These are phyloP conservation scores for Onygenales sp. DNA, from an alignment of 2,329 filamentous ascomycete genomes.

Conservation along the genomic window DNA sequence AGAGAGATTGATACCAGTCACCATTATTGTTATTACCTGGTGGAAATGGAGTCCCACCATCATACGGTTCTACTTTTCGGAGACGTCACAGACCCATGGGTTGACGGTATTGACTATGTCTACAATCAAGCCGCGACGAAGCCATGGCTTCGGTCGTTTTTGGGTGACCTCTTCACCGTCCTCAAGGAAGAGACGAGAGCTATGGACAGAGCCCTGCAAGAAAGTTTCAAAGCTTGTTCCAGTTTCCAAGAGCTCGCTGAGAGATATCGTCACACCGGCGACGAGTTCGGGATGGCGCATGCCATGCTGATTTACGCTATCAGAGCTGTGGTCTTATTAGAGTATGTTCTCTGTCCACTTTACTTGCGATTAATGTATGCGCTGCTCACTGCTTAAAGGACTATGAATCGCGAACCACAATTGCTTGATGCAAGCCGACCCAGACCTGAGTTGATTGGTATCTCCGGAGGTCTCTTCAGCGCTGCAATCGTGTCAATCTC, in stretches of 20 bases:
- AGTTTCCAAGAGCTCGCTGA: conserved; percentile 11
- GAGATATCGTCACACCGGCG: conserved; percentile 5
- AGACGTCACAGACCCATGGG: conserved; percentile 10
- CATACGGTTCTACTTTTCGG: conserved; percentile 11
- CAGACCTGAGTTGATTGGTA: conserved; percentile 5
- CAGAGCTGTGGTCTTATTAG: conserved; percentile 4
- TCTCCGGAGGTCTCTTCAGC: conserved; percentile 10
- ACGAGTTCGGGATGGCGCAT: conserved; percentile 7
- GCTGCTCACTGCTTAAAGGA: conserved; percentile 7
- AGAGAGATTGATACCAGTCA: too few relatives aligned
- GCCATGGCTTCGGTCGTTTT: conserved; percentile 11
- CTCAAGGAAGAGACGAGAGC: conserved; percentile 7
- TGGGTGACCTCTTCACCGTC: conserved; percentile 5
- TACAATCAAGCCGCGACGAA: conserved; percentile 8
- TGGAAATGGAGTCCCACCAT: neutral
- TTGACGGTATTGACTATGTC: conserved; percentile 11
- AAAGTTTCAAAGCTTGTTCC: conserved; percentile 8
- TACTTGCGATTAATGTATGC: neutral
- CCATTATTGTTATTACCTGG: too few relatives aligned
- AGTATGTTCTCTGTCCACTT: conserved; percentile 2
- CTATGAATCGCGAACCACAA: conserved; percentile 5
- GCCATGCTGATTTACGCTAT: conserved; percentile 7
- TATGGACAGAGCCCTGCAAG: conserved; percentile 8
- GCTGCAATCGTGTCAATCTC: conserved; percentile 4
- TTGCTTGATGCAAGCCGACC: neutral